Evolutionary conservation across 192 early-diverging fungal species (phyloP).

Genomic region (Cladochytrium replicatum): DNA sequence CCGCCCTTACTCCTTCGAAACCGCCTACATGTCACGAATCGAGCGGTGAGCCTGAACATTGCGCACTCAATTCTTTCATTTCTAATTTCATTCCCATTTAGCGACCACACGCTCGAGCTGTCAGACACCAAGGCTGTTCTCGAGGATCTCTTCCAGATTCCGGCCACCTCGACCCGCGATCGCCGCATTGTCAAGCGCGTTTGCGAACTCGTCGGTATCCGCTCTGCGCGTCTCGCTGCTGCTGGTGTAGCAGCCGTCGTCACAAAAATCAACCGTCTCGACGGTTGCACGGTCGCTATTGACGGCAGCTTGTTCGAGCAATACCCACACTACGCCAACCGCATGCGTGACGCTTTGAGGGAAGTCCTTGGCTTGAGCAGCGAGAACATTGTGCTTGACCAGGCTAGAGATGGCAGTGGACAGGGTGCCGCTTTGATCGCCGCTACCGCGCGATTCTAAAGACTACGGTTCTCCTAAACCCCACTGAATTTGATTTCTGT

Average conservation of each 20-base stretch:
- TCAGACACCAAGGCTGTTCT: constrained; percentile 47
- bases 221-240: constrained; percentile 71
- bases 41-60: constrained; percentile 25
- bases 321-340: constrained; percentile 74
- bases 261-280: constrained; percentile 44
- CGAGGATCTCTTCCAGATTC: constrained; percentile 54
- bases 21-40: constrained; percentile 43
- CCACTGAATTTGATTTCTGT: too few species aligned
- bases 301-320: constrained; percentile 87
- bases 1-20: constrained; percentile 54
- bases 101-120: constrained; percentile 56
- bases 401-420: constrained; percentile 67
- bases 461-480: too few species aligned
- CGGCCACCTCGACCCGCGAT: constrained; percentile 51
- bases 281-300: constrained; percentile 69
- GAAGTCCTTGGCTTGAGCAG: constrained; percentile 60
- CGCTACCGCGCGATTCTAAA: constrained; percentile 30
- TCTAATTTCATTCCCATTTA: neutral
- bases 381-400: constrained; percentile 59
- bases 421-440: constrained; percentile 51
- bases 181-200: constrained; percentile 61
- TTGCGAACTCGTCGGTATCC: constrained; percentile 66
- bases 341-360: constrained; percentile 62
- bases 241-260: constrained; percentile 53
- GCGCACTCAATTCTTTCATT: too few species aligned